Conservation (phyloP, 2,329 filamentous ascomycete species). For the Lecanicillium sp. region DNA sequence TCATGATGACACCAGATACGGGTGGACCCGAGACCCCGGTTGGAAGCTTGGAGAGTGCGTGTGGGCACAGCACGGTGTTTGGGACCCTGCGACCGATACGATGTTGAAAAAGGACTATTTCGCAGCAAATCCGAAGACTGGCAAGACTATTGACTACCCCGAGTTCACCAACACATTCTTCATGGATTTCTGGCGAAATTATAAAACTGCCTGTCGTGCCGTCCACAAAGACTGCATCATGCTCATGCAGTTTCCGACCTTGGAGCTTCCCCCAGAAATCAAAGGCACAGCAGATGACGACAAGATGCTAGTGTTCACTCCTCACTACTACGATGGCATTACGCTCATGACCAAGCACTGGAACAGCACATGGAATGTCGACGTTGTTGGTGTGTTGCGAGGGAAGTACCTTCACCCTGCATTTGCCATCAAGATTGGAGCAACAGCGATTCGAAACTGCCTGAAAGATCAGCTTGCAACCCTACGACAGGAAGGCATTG, state of each 20-base stretch:
- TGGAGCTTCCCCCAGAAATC: conserved; percentile 84
- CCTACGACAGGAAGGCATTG: conserved; percentile 78
- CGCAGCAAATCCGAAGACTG: conserved; percentile 66
- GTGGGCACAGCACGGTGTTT: conserved; percentile 95
- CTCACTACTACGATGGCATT: conserved; percentile 95
- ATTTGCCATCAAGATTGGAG: conserved; percentile 87
- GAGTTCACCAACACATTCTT: conserved; percentile 90
- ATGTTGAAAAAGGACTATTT: conserved; percentile 87
- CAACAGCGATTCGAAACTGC: conserved; percentile 90
- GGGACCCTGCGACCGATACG: conserved; percentile 74
- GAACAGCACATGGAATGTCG: conserved; percentile 96
- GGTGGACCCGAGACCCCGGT: conserved; percentile 77
- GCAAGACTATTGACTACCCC: conserved; percentile 69
- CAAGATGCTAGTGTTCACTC: conserved; percentile 81
- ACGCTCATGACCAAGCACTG: conserved; percentile 98
- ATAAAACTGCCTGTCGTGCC: conserved; percentile 65
- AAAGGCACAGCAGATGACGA: conserved; percentile 88
- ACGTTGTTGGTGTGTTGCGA: conserved; percentile 85
- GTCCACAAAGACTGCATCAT: conserved; percentile 78
- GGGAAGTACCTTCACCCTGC: conserved; percentile 84
- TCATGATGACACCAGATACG: conserved; percentile 82
- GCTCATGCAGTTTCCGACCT: conserved; percentile 84
- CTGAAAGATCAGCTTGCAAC: conserved; percentile 80
- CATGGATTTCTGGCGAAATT: conserved; percentile 75
- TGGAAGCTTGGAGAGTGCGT: conserved; percentile 95